A percentile compares a stretch with the other conserved stretches of the same genome.
phyloP scores from a whole-genome alignment of 441 rosid genomes.

The Jatropha multifida region DNA sequence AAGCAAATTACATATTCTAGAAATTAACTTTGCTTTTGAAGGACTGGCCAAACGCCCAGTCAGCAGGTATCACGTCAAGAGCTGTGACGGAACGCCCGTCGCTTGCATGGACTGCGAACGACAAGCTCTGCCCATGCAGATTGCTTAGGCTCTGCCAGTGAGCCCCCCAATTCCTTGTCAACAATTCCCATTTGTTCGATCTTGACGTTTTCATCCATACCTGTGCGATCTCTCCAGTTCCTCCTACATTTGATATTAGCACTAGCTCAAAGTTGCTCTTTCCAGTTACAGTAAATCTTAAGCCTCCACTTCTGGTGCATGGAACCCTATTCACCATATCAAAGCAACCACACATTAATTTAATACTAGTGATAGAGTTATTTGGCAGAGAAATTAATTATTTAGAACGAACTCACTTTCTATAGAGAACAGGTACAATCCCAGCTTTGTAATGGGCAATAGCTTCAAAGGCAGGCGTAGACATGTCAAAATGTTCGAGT shows the following conservation, averaged over 20 bases:
- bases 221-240: constrained; percentile 50
- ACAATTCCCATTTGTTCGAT: constrained; percentile 47
- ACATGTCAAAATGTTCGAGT: constrained; percentile 59
- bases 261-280: constrained; percentile 23
- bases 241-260: constrained; percentile 63
- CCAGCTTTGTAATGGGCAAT: constrained; percentile 63
- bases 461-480: constrained; percentile 63
- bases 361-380: too few relatives aligned
- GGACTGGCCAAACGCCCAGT: constrained; percentile 72
- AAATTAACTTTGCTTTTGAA: constrained; percentile 37
- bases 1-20: too few relatives aligned
- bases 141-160: constrained; percentile 62
- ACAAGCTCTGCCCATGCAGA: constrained; percentile 63
- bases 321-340: constrained; percentile 41
- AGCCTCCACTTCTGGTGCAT: constrained; percentile 56
- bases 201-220: constrained; percentile 67
- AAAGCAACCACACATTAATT: too few relatives aligned
- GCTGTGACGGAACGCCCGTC: constrained; percentile 45
- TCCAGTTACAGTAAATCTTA: constrained; percentile 62
- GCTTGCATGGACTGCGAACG: constrained; percentile 53
- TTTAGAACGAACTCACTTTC: constrained; percentile 32
- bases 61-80: constrained; percentile 46
- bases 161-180: constrained; percentile 76
- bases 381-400: too few relatives aligned
- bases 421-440: constrained; percentile 53